Evolutionary conservation across 2,329 filamentous ascomycete species (phyloP), one percentile per base, ranked within the genome.

Genomic region (Cytospora leucostoma): DNA sequence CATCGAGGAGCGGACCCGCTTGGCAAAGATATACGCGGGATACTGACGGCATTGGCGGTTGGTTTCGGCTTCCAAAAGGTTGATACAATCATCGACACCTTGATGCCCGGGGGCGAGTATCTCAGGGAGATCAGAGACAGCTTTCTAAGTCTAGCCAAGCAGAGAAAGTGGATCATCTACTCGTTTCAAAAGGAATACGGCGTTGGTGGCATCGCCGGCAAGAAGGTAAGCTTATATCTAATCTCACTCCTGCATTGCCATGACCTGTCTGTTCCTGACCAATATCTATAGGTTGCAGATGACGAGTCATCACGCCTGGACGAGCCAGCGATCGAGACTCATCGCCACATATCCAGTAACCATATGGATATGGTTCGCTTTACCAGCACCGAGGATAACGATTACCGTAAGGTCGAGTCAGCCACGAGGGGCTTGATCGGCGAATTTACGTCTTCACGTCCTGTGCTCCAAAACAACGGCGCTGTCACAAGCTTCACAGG

Each of bases 291-390:
- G 69, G 70, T 77, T 15, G 76, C 77, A 1, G 72, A 78, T 11
- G 75, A 78, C 58, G 62, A 38, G 6, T 78, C 76, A 0, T 78
- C 77, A 0, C 75, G 65, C 62, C 65, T 78, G 11, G 68, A 71
- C 50, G 35, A 71, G 19, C 69, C 71, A 0, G 56, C 40, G 4
- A 56, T 74, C 27, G 76, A 78, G 56, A 71, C 67, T 17, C 70
- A 64, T 1, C 64, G 76, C 50, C 73, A 76, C 56, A 77, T 77
- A 34, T 64, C 55, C 8, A 62, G 64, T 10, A 68, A 76, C 33
- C 75, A 77, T 55, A 75, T 73, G 69, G 72, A 72, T 4, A 76
- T 77, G 72, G 76, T 73, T 52, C 71, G 72, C 2, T 77, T 77
- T 44, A 51, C 65, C 7, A 67, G 70, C 3, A 51, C 58, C 1